Base-by-base conservation (phyloP, 1,139 yeast genomes). In the Blastobotrys proliferans region DNA sequence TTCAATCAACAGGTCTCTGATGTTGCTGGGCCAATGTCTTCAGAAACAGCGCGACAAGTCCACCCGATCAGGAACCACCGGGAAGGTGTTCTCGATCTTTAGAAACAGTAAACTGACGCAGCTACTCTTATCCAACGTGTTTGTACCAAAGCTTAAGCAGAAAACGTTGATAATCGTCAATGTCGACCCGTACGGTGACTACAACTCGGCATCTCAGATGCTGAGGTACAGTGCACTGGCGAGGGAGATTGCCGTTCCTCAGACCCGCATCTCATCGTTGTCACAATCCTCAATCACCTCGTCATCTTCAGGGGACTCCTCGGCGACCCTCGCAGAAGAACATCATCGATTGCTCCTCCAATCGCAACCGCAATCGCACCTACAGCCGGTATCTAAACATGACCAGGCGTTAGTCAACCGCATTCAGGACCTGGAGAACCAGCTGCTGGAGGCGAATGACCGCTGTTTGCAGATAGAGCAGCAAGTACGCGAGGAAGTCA, bases 151-250 rank as follows among this genome's bases (percentile, higher is more conserved):
- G 17, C 58, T 65, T 35, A 45, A 64, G 62, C 45, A 58, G 38
- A 51, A 51, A 29, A 50, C 62, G 3, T 53, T 51, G 2, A 51
- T 64, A 32, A 53, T 81, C 21, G 74, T 81, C 30, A 83, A 81
- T 38, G 65, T 82, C 43, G 88, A 83, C 54, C 84, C 86, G 0
- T 75, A 73, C 50, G 83, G 83, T 19, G 66, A 63, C 42, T 77
- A 79, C 21, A 80, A 81, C 11, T 74, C 79, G 8, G 76, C 79
- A 32, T 61, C 77, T n/a, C 74, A 70, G 49, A 67, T 72, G 18
- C 56, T 72, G 40, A 52, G 70, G 40, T 70, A 69, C 41, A 60
- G 70, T 2, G 64, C 70, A 18, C 63, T 69, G 34, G 67, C 65
- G 2, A 49, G 61, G 11, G 60, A 61, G 11, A 55, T 61, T 17